Evolutionary conservation across 2,329 filamentous ascomycete species (phyloP).

Genomic region (Trichoderma sp.): DNA sequence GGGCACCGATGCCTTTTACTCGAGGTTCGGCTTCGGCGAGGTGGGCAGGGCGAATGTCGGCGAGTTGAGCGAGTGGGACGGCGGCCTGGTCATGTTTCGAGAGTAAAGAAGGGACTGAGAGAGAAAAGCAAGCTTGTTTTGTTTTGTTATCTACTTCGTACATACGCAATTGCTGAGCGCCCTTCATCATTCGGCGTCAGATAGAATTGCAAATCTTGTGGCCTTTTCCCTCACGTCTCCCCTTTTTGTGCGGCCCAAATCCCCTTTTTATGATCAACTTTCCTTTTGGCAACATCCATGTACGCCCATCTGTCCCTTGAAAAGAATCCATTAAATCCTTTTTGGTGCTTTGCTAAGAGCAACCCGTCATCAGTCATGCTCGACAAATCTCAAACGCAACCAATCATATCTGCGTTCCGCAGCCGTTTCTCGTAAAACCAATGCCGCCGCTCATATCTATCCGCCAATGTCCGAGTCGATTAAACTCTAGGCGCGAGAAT

Average conservation of each 20-base stretch:
- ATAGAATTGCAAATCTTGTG: background rate
- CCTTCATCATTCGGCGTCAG: background rate
- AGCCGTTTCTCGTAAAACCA: background rate
- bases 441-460: background rate
- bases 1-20: slow-evolving; percentile 34
- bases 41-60: slow-evolving; percentile 37
- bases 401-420: background rate
- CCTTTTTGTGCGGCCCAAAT: background rate
- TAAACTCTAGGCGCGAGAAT: background rate
- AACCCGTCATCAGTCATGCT: background rate
- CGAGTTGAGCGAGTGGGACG: slow-evolving; percentile 35
- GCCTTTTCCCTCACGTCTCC: background rate
- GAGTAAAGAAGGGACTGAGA: slow-evolving; percentile 26
- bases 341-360: background rate
- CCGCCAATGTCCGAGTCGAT: background rate
- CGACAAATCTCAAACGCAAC: background rate
- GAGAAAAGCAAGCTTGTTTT: background rate
- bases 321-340: background rate
- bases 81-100: slow-evolving; percentile 38
- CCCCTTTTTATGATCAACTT: background rate
- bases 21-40: slow-evolving; percentile 33
- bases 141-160: background rate
- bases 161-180: background rate
- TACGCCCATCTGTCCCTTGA: background rate
- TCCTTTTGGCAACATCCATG: background rate